A percentile compares a stretch with the other conserved stretches of the same genome.
Evolutionary conservation across 2,329 filamentous ascomycete genomes (phyloP).

Genomic region (Alternaria sp.): DNA sequence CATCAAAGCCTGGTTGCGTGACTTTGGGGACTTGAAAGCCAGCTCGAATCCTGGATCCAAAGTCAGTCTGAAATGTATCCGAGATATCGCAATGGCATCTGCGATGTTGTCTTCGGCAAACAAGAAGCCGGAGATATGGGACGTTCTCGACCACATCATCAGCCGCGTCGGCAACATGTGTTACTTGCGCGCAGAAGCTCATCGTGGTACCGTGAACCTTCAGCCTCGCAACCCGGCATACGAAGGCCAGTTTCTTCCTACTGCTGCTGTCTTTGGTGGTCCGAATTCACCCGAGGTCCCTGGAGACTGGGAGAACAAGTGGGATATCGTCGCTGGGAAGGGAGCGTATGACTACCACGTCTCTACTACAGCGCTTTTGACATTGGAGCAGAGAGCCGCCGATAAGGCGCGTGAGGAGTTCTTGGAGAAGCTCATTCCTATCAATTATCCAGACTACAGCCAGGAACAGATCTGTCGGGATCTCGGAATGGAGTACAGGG

Average conservation of each 20-base stretch:
- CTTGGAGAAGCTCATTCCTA: background rate
- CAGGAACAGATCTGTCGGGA: background rate
- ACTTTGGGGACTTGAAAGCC: background rate
- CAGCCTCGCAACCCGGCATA: background rate
- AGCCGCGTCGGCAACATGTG: background rate
- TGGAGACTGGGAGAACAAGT: background rate
- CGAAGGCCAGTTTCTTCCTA: background rate
- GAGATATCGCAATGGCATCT: background rate
- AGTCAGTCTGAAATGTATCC: background rate
- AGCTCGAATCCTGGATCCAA: background rate
- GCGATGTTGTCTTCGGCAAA: background rate
- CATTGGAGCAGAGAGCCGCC: background rate
- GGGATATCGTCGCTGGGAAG: background rate
- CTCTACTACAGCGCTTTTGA: background rate
- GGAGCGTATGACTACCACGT: background rate
- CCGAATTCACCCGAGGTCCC: background rate
- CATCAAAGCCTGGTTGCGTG: background rate
- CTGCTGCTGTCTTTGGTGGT: background rate
- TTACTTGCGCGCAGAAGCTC: background rate
- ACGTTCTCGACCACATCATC: background rate
- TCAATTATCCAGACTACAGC: background rate
- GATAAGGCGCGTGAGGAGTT: background rate
- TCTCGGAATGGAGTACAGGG: background rate
- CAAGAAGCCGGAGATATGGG: background rate
- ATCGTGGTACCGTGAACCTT: background rate